A percentile compares a stretch with the other conserved stretches of the same genome.
phyloP scores from a whole-genome alignment of 1,284 basidiomycete species.

The Boletus subluridellus region DNA sequence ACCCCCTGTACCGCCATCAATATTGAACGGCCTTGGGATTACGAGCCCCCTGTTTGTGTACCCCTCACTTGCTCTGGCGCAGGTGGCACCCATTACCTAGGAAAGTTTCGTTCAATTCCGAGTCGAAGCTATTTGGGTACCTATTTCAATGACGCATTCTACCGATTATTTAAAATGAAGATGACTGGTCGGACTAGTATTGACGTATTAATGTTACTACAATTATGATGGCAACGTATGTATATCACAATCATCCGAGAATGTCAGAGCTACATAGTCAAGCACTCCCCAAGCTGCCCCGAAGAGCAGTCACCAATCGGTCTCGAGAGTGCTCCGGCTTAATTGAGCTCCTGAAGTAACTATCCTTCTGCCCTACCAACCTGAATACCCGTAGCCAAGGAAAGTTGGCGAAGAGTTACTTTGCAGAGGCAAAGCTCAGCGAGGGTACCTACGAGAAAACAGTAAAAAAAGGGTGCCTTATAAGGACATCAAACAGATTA shows the following conservation, averaged over 20 bases:
- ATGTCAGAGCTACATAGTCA: slow-evolving; percentile 73
- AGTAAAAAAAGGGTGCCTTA: background rate
- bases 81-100: background rate
- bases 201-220: background rate
- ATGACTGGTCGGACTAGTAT: background rate
- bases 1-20: slow-evolving; percentile 25
- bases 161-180: background rate
- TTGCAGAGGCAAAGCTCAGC: slow-evolving; percentile 36
- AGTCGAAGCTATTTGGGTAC: background rate
- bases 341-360: slow-evolving; percentile 55
- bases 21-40: slow-evolving; percentile 15
- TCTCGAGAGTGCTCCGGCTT: slow-evolving; percentile 71
- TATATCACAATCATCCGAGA: background rate
- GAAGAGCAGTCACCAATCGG: slow-evolving; percentile 36
- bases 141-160: background rate
- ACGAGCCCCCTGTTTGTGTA: background rate
- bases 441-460: slow-evolving; percentile 28
- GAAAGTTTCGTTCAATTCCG: background rate
- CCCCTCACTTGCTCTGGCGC: background rate
- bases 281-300: slow-evolving; percentile 56
- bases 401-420: slow-evolving; percentile 44
- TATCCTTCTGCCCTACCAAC: slow-evolving; percentile 42
- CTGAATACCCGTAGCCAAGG: slow-evolving; percentile 49
- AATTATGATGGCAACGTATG: background rate
- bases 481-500: slow-evolving; percentile 8